Evolutionary conservation across 257 asterid species (phyloP).

Genomic region (Mitragyna speciosa): DNA sequence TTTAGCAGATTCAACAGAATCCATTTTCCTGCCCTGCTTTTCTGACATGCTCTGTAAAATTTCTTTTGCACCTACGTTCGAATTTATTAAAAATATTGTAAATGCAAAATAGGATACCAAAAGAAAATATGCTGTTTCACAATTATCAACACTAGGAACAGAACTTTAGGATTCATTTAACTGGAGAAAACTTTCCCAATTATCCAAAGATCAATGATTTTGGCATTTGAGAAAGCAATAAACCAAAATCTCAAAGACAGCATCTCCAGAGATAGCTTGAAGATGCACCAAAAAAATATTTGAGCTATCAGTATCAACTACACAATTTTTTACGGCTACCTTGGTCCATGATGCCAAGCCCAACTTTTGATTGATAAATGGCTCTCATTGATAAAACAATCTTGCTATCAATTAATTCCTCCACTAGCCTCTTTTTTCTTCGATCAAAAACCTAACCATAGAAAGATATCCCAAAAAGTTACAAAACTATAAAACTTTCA

Average conservation of each 20-base stretch:
- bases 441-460: constrained; percentile 83
- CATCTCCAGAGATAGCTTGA: constrained; percentile 3
- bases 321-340: constrained; percentile 26
- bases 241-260: not conserved
- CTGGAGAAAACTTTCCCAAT: not conserved
- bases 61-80: constrained; percentile 87
- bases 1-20: constrained; percentile 71
- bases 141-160: not conserved
- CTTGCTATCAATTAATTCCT: constrained; percentile 92
- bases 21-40: constrained; percentile 96
- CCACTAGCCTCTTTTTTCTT: constrained; percentile 81
- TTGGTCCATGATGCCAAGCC: constrained; percentile 92
- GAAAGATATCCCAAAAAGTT: not conserved
- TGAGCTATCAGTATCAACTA: not conserved
- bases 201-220: not conserved
- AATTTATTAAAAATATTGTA: constrained; percentile 17
- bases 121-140: not conserved
- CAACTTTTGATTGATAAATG: constrained; percentile 86
- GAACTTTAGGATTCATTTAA: not conserved
- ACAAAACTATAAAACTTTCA: not conserved
- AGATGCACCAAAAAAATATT: not conserved
- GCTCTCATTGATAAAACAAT: constrained; percentile 95
- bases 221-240: not conserved
- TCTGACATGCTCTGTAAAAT: constrained; percentile 87
- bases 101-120: not conserved